Evolutionary conservation across 2,329 filamentous ascomycete genomes (phyloP).

Genomic region (Orbilia quercus): DNA sequence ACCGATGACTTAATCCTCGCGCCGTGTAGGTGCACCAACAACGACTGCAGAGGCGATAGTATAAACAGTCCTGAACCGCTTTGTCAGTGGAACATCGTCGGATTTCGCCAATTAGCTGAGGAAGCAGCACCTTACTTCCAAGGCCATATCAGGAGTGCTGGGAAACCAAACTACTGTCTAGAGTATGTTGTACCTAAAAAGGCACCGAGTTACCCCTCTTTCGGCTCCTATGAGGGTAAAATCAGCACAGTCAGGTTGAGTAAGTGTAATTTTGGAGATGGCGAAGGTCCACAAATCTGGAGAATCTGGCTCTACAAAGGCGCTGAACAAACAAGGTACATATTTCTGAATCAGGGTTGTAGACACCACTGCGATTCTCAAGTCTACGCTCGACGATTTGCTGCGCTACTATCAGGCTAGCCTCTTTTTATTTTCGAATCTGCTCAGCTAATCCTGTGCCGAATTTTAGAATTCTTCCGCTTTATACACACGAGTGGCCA

Average conservation of each 20-base stretch:
- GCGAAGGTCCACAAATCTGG: conserved; percentile 7
- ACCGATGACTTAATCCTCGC: not conserved
- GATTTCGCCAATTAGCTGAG: not conserved
- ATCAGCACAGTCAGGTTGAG: not conserved
- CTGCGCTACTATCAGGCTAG: not conserved
- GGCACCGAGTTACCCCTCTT: not conserved
- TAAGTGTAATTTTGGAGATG: not conserved
- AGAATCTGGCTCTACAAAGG: conserved; percentile 9
- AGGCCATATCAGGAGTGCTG: not conserved
- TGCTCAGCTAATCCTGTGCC: not conserved
- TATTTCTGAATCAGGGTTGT: not conserved
- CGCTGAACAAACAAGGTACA: conserved; percentile 6
- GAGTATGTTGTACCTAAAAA: not conserved
- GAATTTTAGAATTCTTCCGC: conserved; percentile 25
- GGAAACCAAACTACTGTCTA: not conserved
- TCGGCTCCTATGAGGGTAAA: not conserved
- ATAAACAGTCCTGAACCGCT: conserved; percentile 21
- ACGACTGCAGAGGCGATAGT: conserved; percentile 24
- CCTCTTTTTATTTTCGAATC: too few relatives aligned
- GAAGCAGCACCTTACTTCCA: not conserved
- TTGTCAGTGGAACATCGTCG: conserved; percentile 39
- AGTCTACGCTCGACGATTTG: not conserved
- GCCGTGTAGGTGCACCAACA: conserved; percentile 7
- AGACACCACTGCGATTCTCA: not conserved
- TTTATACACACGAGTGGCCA: conserved; percentile 9